Percentiles rank a stretch among this genome's conserved stretches.
Evolutionary conservation across 345 rosid species (phyloP).

Genomic region (Brassica incana): DNA sequence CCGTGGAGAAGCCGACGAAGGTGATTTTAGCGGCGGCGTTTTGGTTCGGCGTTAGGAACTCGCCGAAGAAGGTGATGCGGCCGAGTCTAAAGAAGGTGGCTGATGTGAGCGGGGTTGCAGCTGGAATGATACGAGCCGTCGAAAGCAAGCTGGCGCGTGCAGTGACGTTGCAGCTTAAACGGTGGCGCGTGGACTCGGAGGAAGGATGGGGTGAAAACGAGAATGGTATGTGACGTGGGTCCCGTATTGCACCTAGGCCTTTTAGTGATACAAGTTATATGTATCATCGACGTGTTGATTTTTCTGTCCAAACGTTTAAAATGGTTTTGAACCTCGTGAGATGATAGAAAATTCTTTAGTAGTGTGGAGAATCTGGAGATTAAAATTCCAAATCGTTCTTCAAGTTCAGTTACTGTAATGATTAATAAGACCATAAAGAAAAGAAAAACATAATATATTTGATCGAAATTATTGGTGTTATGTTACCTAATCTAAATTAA

Average conservation of each 20-base stretch:
- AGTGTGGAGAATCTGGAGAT: neutral
- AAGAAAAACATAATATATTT: neutral
- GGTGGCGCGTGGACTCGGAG: conserved; percentile 32
- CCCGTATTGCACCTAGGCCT: neutral
- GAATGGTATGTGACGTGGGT: conserved; percentile 6
- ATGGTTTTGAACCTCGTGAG: neutral
- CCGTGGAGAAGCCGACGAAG: conserved; percentile 13
- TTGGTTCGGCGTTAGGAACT: conserved; percentile 35
- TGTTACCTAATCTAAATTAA: neutral
- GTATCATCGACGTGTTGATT: conserved; percentile 12
- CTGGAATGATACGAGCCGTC: conserved; percentile 20
- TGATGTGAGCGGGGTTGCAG: conserved; percentile 31
- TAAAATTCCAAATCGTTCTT: neutral
- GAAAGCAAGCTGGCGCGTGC: conserved; percentile 35
- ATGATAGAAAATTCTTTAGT: neutral
- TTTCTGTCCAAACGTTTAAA: conserved; percentile 19
- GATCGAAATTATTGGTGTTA: neutral
- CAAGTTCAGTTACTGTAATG: neutral
- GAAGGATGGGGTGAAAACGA: conserved; percentile 44
- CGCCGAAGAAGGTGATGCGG: conserved; percentile 6
- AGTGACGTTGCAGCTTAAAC: conserved; percentile 14
- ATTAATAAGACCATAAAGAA: too few relatives aligned
- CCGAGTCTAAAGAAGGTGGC: conserved; percentile 29
- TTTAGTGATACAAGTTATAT: neutral
- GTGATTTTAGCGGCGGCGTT: conserved; percentile 38